A percentile compares a stretch with the other conserved stretches of the same genome.
These are phyloP conservation scores for Neopestalotiopsis sp. DNA, from an alignment of 2,329 filamentous ascomycete genomes.

Conservation along the genomic window DNA sequence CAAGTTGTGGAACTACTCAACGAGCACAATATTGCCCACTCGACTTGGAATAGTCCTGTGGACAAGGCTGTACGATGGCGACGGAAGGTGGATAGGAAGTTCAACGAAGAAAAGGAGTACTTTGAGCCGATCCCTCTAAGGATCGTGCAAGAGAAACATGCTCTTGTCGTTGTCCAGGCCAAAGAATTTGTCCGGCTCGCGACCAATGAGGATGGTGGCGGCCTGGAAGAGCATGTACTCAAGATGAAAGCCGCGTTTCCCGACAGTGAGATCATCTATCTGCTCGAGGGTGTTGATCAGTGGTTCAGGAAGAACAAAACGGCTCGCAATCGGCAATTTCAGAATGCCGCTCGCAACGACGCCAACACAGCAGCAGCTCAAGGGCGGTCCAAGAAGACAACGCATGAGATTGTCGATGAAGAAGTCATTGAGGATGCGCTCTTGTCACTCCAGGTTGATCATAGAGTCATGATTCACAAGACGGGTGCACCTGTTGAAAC, in stretches of 20 bases:
- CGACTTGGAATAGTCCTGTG: conserved; percentile 49
- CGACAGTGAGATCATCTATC: conserved; percentile 63
- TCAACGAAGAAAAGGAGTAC: conserved; percentile 62
- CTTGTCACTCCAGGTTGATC: conserved; percentile 70
- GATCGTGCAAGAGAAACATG: conserved; percentile 62
- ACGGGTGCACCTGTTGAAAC: conserved; percentile 65
- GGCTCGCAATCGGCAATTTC: conserved; percentile 70
- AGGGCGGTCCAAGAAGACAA: conserved; percentile 45
- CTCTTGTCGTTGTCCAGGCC: conserved; percentile 65
- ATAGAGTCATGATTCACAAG: conserved; percentile 73
- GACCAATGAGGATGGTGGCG: conserved; percentile 48
- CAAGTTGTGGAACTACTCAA: conserved; percentile 57
- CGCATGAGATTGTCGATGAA: conserved; percentile 64
- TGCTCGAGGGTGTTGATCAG: conserved; percentile 70
- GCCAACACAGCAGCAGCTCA: conserved; percentile 28
- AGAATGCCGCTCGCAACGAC: conserved; percentile 63
- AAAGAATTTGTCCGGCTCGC: conserved; percentile 69
- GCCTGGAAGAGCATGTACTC: conserved; percentile 63
- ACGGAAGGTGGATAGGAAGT: conserved; percentile 68
- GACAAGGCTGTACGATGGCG: conserved; percentile 69
- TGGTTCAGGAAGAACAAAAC: conserved; percentile 75
- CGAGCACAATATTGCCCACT: conserved; percentile 52
- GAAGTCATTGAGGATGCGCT: conserved; percentile 74
- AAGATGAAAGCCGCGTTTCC: conserved; percentile 60
- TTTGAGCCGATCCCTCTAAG: conserved; percentile 67